Conservation (phyloP, 352 stramenopile species). For the Globisporangium perplexum region DNA sequence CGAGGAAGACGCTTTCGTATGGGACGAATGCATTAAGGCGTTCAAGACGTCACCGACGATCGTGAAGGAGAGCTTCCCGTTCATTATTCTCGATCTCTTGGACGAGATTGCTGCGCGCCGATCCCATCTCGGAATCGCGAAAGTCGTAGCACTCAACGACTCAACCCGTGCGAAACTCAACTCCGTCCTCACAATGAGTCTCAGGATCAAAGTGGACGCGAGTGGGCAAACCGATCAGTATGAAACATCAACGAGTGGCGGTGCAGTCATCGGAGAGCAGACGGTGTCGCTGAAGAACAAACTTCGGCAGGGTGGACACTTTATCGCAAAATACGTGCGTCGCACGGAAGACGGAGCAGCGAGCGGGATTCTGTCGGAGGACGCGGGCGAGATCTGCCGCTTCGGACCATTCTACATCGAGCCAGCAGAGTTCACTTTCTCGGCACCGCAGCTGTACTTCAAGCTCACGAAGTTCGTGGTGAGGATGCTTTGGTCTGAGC, state of each 20-base stretch:
- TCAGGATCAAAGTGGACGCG: conserved; percentile 18
- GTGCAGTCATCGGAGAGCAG: conserved; percentile 4
- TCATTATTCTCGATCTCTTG: conserved; percentile 47
- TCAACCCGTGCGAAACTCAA: conserved; percentile 6
- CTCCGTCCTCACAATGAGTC: conserved; percentile 15
- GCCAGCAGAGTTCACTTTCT: conserved; percentile 18
- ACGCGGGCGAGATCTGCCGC: conserved; percentile 36
- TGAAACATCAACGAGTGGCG: background rate
- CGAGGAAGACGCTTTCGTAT: conserved; percentile 24
- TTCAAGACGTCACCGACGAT: conserved; percentile 19
- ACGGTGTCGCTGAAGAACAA: conserved; percentile 11
- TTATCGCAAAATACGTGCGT: conserved; percentile 46
- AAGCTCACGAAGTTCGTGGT: conserved; percentile 11
- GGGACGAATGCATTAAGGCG: conserved; percentile 37
- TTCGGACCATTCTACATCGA: conserved; percentile 45
- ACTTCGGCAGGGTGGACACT: conserved; percentile 32
- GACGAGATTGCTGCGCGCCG: conserved; percentile 38
- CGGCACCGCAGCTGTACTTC: conserved; percentile 16
- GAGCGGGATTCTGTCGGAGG: conserved; percentile 4
- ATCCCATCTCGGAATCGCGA: conserved; percentile 20
- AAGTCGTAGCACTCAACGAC: conserved; percentile 7
- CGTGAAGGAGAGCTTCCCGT: conserved; percentile 28
- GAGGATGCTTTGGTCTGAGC: conserved; percentile 17
- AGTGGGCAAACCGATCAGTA: background rate
- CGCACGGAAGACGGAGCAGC: conserved; percentile 2